Evolutionary conservation across 352 stramenopile species (phyloP), one percentile per base, ranked within the genome.

Genomic region (Ophiocytium majus): DNA sequence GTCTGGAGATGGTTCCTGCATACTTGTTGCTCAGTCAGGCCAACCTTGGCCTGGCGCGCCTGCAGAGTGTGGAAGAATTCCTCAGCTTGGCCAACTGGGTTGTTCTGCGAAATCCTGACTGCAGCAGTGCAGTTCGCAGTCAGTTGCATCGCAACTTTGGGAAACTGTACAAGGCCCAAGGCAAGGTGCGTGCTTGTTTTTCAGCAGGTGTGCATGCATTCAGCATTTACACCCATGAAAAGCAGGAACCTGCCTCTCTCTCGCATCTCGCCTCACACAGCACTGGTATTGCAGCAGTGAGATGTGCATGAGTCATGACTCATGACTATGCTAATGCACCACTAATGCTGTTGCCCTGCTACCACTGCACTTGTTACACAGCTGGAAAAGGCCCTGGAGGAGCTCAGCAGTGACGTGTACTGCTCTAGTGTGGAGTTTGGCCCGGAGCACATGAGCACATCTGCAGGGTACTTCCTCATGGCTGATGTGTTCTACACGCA

Each of bases 401-500:
- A 93, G 49, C 87, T 93, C 19, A 84, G 89, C 63, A 84, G 90
- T 63, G 91, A 92, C 57, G 87, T 93, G n/a, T 93, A 94, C 79
- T 92, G 84, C 87, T 89, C 83, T 14, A 89, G 83, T 28, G 66
- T 91, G 28, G 89, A 92, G 71, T 79, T 90, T 28, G 91, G 85
- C 86, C 91, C 91, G 28, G 91, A 93, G 84, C 90, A 93, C 80
- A 88, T 93, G 63, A 83, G 89, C 50, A 93, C 91, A 19, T 88
- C 90, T 32, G 81, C 79, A 34, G 91, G 91, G 0, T 93, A 92
- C 83, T 93, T 91, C 84, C 85, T 91, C 76, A 87, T 93, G 50
- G 91, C 88, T 33, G 88, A 90, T 75, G 90, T 93, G 37, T 93
- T 93, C 82, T 91, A 92, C 64, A 85, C 87, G 28, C 90, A 93